phyloP scores from a whole-genome alignment of 805 yeast species.

The Grigorovia transvaalensis region DNA sequence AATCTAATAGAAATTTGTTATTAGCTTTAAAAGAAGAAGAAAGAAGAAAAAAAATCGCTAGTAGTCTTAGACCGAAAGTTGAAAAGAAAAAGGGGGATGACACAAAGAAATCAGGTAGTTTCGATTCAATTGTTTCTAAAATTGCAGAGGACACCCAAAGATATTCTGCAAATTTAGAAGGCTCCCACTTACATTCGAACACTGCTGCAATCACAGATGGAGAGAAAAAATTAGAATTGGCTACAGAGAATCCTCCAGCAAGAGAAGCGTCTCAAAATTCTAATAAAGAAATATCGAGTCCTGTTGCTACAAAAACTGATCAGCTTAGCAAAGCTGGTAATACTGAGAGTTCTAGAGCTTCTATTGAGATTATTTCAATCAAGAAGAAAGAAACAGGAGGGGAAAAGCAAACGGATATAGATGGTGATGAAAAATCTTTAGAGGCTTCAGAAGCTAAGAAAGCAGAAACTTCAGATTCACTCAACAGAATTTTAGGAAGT shows the following conservation, averaged over 20 bases:
- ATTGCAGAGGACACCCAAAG: background rate
- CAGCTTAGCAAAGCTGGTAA: too few relatives aligned
- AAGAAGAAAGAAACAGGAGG: background rate
- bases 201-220: too few relatives aligned
- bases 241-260: too few relatives aligned
- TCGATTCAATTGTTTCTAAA: background rate
- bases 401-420: background rate
- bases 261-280: too few relatives aligned
- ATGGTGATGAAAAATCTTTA: background rate
- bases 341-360: too few relatives aligned
- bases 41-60: constrained; percentile 22
- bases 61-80: constrained; percentile 9
- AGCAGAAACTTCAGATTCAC: background rate
- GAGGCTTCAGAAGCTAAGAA: background rate
- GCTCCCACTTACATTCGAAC: too few relatives aligned
- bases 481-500: background rate
- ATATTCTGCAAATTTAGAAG: too few relatives aligned
- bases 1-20: constrained; percentile 23
- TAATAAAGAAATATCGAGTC: too few relatives aligned
- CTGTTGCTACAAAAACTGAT: too few relatives aligned
- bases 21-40: constrained; percentile 27
- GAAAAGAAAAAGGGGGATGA: background rate
- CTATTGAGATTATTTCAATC: too few relatives aligned
- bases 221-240: too few relatives aligned
- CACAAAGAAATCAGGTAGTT: background rate